Conservation (phyloP, 108 stramenopile genomes). For the Skeletonema grethae region DNA sequence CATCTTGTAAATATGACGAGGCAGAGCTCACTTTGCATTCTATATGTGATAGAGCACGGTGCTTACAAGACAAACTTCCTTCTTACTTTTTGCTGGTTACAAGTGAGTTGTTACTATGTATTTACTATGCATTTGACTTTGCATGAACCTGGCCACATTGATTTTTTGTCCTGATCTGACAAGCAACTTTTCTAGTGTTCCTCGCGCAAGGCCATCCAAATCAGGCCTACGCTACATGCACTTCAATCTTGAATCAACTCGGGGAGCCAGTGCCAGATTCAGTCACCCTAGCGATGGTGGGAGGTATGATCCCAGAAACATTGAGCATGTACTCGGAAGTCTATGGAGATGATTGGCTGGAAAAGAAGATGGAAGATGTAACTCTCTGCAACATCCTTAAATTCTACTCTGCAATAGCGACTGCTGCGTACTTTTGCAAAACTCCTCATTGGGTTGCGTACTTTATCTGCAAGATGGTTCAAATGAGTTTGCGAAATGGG, state of each 20-base stretch:
- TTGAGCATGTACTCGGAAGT: background rate
- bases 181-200: no score
- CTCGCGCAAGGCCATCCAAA: no score
- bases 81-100: background rate
- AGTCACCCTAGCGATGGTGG: background rate
- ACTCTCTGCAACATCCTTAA: background rate
- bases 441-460: background rate
- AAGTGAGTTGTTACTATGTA: background rate
- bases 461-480: background rate
- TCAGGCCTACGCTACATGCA: constrained; percentile 1
- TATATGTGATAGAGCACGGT: background rate
- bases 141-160: background rate
- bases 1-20: background rate
- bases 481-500: background rate
- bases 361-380: background rate
- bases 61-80: background rate
- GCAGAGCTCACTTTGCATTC: background rate
- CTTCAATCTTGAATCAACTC: background rate
- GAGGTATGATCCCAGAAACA: background rate
- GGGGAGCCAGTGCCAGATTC: background rate
- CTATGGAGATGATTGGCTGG: background rate
- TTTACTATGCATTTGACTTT: background rate
- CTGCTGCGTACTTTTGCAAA: background rate
- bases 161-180: no score
- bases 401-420: background rate